These are phyloP conservation scores for Salvia hispanica DNA, from an alignment of 257 asterid genomes.

Conservation along the genomic window DNA sequence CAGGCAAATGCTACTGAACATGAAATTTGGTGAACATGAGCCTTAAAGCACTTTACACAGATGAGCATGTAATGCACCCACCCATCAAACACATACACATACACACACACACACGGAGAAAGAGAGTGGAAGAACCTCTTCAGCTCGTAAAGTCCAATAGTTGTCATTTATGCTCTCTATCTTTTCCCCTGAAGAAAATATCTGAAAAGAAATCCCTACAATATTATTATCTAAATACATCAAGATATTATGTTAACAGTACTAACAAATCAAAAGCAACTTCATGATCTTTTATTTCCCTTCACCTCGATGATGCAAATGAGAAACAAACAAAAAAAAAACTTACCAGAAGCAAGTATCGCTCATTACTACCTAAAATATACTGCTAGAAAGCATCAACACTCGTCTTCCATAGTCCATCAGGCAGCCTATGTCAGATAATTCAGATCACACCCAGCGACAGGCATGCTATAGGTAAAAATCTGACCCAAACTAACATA, in stretches of 20 bases:
- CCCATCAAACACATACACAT: not conserved
- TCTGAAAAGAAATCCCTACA: slow-evolving; percentile 46
- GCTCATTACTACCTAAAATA: no score
- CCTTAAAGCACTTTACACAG: not conserved
- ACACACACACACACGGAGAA: not conserved
- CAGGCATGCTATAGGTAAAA: slow-evolving; percentile 1
- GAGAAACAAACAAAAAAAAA: no score
- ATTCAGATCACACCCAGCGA: not conserved
- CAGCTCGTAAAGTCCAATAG: slow-evolving; percentile 65
- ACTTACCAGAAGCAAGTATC: no score
- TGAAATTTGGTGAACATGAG: not conserved
- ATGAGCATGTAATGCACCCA: slow-evolving; percentile 7
- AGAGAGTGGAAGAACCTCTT: slow-evolving; percentile 51
- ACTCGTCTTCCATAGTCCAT: not conserved
- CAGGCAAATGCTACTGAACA: slow-evolving; percentile 21
- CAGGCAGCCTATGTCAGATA: not conserved
- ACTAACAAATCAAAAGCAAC: slow-evolving; percentile 20
- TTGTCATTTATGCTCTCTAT: slow-evolving; percentile 62
- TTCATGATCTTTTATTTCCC: slow-evolving; percentile 1
- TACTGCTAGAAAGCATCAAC: no score
- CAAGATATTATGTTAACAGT: slow-evolving; percentile 6
- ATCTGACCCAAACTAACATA: not conserved
- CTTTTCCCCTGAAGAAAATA: slow-evolving; percentile 56
- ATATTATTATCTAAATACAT: slow-evolving; percentile 15
- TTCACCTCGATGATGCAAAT: no score